phyloP scores from a whole-genome alignment of 371 early-diverging fungal genomes.

The Mortierella sp. region DNA sequence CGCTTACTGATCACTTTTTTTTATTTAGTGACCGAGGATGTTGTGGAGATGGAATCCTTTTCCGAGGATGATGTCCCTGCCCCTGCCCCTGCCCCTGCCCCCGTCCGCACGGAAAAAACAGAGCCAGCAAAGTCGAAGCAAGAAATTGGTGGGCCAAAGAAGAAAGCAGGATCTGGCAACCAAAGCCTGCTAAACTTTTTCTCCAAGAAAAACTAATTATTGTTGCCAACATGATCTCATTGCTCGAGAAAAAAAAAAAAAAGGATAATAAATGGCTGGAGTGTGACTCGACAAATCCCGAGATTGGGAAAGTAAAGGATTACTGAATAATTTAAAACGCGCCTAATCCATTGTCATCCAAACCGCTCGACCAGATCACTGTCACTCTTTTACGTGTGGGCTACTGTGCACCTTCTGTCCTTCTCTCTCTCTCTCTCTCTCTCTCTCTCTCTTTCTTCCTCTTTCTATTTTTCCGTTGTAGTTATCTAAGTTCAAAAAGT shows the following conservation, averaged over 20 bases:
- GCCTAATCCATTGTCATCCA: not conserved
- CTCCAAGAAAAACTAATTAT: slow-evolving; percentile 17
- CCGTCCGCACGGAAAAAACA: not conserved
- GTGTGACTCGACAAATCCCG: too few relatives aligned
- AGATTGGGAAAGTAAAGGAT: too few relatives aligned
- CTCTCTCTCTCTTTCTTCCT: too few relatives aligned
- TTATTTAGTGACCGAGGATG: slow-evolving; percentile 47
- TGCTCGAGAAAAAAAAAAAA: too few relatives aligned
- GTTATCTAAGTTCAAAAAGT: too few relatives aligned
- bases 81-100: slow-evolving; percentile 26
- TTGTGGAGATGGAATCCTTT: slow-evolving; percentile 43
- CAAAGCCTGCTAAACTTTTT: slow-evolving; percentile 56
- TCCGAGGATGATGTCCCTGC: slow-evolving; percentile 43
- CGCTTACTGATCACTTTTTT: not conserved
- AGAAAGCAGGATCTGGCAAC: slow-evolving; percentile 48
- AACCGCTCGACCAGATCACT: not conserved
- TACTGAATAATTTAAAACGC: not conserved
- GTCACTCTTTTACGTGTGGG: not conserved
- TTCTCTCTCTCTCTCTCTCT: too few relatives aligned
- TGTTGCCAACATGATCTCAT: too few relatives aligned
- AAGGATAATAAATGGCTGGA: too few relatives aligned
- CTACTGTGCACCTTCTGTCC: too few relatives aligned
- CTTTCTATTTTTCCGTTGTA: too few relatives aligned
- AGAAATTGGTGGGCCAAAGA: slow-evolving; percentile 21
- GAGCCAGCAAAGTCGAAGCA: slow-evolving; percentile 1